Evolutionary conservation across 2,329 filamentous ascomycete genomes (phyloP).

Genomic region (Penicillium sclerotigenum): DNA sequence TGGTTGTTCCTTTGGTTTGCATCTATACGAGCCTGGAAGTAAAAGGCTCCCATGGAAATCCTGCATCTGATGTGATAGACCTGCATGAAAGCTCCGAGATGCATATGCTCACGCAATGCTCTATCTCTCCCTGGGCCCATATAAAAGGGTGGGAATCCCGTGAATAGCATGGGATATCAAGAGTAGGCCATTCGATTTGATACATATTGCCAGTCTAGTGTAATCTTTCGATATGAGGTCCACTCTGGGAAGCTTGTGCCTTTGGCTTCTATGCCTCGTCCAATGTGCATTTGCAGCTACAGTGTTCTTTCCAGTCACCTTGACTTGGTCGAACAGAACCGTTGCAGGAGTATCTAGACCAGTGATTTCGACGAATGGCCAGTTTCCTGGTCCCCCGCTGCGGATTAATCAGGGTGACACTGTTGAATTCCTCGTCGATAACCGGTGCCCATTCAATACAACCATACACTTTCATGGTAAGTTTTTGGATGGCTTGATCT

Average conservation of each 20-base stretch:
- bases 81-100: neutral
- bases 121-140: neutral
- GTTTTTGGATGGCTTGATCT: neutral
- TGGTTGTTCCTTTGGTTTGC: neutral
- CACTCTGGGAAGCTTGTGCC: neutral
- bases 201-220: neutral
- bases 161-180: neutral
- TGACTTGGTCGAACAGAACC: slow-evolving; percentile 27
- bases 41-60: neutral
- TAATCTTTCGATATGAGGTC: slow-evolving; percentile 3
- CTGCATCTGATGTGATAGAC: neutral
- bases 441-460: slow-evolving; percentile 29
- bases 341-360: slow-evolving; percentile 26
- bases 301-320: slow-evolving; percentile 17
- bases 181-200: neutral
- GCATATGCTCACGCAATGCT: neutral
- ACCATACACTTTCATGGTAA: slow-evolving; percentile 35
- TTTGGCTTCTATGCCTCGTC: slow-evolving; percentile 11
- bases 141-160: neutral
- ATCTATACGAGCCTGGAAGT: neutral
- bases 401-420: slow-evolving; percentile 28
- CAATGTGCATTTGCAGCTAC: slow-evolving; percentile 16
- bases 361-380: slow-evolving; percentile 29
- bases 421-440: slow-evolving; percentile 29
- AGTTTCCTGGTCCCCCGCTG: slow-evolving; percentile 29